Base-by-base conservation (phyloP, 768 basidiomycete genomes). In the Suillus clintonianus region DNA sequence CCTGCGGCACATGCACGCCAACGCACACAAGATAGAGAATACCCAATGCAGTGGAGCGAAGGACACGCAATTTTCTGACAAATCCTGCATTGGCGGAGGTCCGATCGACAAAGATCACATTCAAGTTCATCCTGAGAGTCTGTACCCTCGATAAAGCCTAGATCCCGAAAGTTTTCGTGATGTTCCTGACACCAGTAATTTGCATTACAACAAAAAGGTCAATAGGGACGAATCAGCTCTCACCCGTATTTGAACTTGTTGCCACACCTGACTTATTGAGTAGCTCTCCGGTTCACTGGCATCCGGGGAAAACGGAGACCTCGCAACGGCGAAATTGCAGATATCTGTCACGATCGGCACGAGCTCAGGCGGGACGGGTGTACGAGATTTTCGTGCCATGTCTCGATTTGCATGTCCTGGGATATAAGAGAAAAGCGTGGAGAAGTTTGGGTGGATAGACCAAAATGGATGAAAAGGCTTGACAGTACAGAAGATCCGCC, bases 381-480 rank as follows among this genome's bases (percentile, higher is more conserved):
- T 53, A n/a, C 30, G 51, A 13, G 30, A 32, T 19, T 19, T 19
- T 32, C 32, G 30, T n/a, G 11, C 27, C 32, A 32, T 6, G 3
- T 53, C 51, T 2, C 51, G 51, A 53, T 53, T 13, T 53, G 51
- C 51, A 53, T 53, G 19, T 32, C 32, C 51, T 10, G 19, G 1
- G 13, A n/a, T 53, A 53, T 7, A 30, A 53, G 14, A 55, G 34
- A n/a, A 55, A 36, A 55, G 13, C 54, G 54, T 8, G 34, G 54
- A 36, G 54, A 55, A 5, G 54, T 55, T n/a, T 55, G 34, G 34
- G n/a, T 55, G n/a, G 54, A 55, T n/a, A 55, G n/a, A 55, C n/a
- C 13, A 22, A 54, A 36, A 54, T 54, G 30, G 2, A 51, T 51
- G 51, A 32, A 55, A 55, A 36, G n/a, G 54, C 34, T 55, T 55